Base-by-base conservation (phyloP, 352 stramenopile genomes). In the Peronosclerospora sorghi region DNA sequence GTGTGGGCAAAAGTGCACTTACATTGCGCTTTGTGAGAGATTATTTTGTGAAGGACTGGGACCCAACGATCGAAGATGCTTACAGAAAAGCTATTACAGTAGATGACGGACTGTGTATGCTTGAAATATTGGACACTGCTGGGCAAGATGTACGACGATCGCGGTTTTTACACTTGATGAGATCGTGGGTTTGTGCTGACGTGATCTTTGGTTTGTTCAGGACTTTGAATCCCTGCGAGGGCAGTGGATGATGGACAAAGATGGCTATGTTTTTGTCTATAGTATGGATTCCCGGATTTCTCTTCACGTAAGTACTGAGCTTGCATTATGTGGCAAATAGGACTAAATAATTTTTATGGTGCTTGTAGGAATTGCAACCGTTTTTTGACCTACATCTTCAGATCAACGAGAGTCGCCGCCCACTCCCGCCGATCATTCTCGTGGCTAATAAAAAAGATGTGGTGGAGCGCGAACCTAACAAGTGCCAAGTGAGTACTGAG, bases 241-340 rank as follows among this genome's bases (percentile, higher is more conserved):
- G 14, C 79, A 91, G 54, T 94, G 81, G 75, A 94, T 95, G 79
- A 91, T 92, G 76, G 81, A 90, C 60, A 93, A 93, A 51, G 76
- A 93, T 62, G 81, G 76, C 51, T 93, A 93, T 55, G 75, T 93
- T 45, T 94, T 94, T 74, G 82, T 94, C 43, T 94, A 92, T 64
- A 86, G 71, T 62, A 89, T 94, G 73, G 76, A 92, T 64, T 90
- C 78, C 48, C 70, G 77, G 29, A 83, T 85, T 55, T 90, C 75
- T 45, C 67, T 94, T 30, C 75, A 91, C 54, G 75, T 84, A 78
- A 24, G 59, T 57, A 43, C 5, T 46, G 13, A 8, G 5, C 30
- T 35, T 35, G 10, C 5, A 18, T 18, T 1, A 5, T 35, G 30
- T 19, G 8, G 30, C 7, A 5, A 19, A 18, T 15, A 17, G 10